Evolutionary conservation across 495 filamentous ascomycete species (phyloP).

Genomic region (Antarctomyces pellizariae): DNA sequence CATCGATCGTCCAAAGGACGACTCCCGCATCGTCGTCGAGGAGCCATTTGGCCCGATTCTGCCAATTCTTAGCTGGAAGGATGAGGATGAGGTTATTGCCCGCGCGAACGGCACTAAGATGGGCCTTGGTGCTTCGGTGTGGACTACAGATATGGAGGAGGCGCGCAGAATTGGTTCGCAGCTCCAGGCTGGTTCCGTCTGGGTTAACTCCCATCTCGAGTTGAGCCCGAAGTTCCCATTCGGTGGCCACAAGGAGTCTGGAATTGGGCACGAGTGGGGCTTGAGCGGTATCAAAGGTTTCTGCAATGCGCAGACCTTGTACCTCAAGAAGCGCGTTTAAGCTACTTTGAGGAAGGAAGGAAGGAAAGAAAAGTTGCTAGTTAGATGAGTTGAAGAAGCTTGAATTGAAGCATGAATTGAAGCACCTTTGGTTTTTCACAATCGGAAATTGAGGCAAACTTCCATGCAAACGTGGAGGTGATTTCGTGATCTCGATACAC

Average conservation of each 20-base stretch:
- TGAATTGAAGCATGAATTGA: too few relatives aligned
- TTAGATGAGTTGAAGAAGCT: too few relatives aligned
- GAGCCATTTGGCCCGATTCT: slow-evolving; percentile 28
- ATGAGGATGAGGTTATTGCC: slow-evolving; percentile 26
- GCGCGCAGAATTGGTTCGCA: slow-evolving; percentile 19
- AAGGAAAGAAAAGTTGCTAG: too few relatives aligned
- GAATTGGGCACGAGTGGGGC: slow-evolving; percentile 29
- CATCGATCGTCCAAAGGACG: slow-evolving; percentile 30
- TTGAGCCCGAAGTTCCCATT: slow-evolving; percentile 20
- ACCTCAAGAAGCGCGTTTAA: too few relatives aligned
- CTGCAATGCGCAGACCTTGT: slow-evolving; percentile 23
- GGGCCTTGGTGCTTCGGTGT: slow-evolving; percentile 27
- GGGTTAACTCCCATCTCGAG: slow-evolving; percentile 9
- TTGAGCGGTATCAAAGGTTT: slow-evolving; percentile 22
- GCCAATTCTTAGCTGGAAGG: slow-evolving; percentile 22
- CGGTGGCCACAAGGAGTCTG: slow-evolving; percentile 30
- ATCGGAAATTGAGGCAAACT: too few relatives aligned
- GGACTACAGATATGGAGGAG: slow-evolving; percentile 20
- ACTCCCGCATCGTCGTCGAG: slow-evolving; percentile 22
- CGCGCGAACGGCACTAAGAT: slow-evolving; percentile 23
- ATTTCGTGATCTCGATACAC: too few relatives aligned
- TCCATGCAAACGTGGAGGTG: too few relatives aligned
- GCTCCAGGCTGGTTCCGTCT: slow-evolving; percentile 23
- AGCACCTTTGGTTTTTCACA: too few relatives aligned
- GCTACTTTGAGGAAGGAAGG: too few relatives aligned